Evolutionary conservation across 2,329 filamentous ascomycete genomes (phyloP), one percentile per base, ranked within the genome.

Genomic region (Davidsoniella neocaledoniae): DNA sequence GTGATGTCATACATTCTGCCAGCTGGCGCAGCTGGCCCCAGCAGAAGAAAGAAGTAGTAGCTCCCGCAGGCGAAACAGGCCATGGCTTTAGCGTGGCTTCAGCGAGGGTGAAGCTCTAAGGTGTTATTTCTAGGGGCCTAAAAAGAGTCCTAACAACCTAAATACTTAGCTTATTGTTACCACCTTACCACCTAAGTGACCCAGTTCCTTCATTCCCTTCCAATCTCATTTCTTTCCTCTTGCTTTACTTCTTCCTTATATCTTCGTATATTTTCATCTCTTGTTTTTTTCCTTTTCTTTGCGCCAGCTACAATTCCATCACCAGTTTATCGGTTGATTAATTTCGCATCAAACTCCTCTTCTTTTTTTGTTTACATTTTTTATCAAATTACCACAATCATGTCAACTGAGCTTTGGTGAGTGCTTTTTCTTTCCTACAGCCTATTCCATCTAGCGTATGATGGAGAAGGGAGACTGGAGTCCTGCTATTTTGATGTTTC

Each of bases 391-490:
- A 63, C 62, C 63, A 62, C 55, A 72, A 81, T 69, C 63, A 90
- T 91, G 84, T 68, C 79, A 66, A 72, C 81, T 62, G 83, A 88
- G 73, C 76, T 82, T 66, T 91, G 85, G 85, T 91, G 76, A 71
- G 82, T 78, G 64, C 64, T 48, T 53, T 63, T 56, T 61, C 21
- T 4, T 60, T 61, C 55, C 57, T 50, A n/a, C 37, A n/a, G 44
- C 37, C 47, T 40, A 9, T 17, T 58, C 21, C 4, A 23, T 57
- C 40, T 26, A 56, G 29, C 14, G 26, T 19, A 25, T 26, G 25
- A 44, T 17, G 29, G 12, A 33, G 29, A 6, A 16, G 9, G 16
- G 26, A 54, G 57, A 55, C 59, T 59, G 58, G 58, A 56, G 25
- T 43, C 5, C 8, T 14, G 16, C 12, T 33, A 25, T 37, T 19